Conservation (phyloP, 768 basidiomycete genomes). For the Piloderma croceum region DNA sequence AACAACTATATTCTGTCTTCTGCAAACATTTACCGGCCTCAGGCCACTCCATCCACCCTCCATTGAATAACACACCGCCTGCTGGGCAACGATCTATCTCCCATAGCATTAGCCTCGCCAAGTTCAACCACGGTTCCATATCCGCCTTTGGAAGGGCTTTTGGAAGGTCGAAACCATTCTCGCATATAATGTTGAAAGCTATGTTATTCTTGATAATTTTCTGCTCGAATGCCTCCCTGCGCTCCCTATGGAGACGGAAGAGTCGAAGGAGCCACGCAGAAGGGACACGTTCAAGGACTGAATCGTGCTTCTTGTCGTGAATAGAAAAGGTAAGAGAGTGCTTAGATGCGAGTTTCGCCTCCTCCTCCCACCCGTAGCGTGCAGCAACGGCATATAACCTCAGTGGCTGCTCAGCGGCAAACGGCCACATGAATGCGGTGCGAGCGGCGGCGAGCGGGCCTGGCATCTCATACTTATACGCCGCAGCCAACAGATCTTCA, state of each 20-base stretch:
- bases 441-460: constrained; percentile 41
- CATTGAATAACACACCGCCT: no score
- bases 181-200: constrained; percentile 35
- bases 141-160: constrained; percentile 30
- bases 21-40: no score
- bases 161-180: constrained; percentile 23
- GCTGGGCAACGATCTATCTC: constrained; percentile 38
- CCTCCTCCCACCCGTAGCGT: constrained; percentile 40
- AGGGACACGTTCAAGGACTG: constrained; percentile 30
- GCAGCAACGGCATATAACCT: constrained; percentile 43
- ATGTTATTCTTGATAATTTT: constrained; percentile 28
- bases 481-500: constrained; percentile 33
- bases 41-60: no score
- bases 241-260: constrained; percentile 34
- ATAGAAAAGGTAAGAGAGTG: constrained; percentile 37
- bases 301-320: constrained; percentile 26
- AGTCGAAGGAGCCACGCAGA: constrained; percentile 32
- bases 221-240: constrained; percentile 36
- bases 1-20: no score
- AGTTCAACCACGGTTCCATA: constrained; percentile 35
- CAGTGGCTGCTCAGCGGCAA: constrained; percentile 40
- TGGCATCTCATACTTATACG: constrained; percentile 42
- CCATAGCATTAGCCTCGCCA: constrained; percentile 33
- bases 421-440: constrained; percentile 34
- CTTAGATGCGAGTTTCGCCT: constrained; percentile 37